phyloP scores from a whole-genome alignment of 176 grass and related monocot genomes.

The Oryza australiensis region DNA sequence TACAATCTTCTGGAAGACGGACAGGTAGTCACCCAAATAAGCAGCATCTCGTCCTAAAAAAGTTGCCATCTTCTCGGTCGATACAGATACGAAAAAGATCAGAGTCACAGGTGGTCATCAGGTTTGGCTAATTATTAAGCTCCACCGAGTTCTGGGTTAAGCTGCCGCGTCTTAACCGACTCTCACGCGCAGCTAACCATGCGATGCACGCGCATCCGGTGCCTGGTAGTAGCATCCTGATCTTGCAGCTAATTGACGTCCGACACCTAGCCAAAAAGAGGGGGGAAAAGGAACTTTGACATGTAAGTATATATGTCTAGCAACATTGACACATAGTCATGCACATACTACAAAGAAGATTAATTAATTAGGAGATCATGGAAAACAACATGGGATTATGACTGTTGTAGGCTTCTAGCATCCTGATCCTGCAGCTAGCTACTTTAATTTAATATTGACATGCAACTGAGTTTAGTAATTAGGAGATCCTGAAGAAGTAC shows the following conservation, averaged over 20 bases:
- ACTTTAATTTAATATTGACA: not conserved
- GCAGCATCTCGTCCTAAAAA: not conserved
- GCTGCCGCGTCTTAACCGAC: not conserved
- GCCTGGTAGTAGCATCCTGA: not conserved
- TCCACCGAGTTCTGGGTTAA: not conserved
- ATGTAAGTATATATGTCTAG: too few species aligned
- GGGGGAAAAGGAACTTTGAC: too few species aligned
- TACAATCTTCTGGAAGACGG: slow-evolving; percentile 22
- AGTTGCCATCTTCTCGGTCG: not conserved
- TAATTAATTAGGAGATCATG: too few species aligned
- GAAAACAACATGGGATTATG: too few species aligned
- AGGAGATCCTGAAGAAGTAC: not conserved
- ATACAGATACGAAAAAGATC: not conserved
- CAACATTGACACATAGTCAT: too few species aligned
- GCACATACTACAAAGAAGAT: too few species aligned
- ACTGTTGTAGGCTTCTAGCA: not conserved
- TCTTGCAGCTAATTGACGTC: not conserved
- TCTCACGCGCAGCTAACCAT: not conserved
- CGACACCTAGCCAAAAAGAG: too few species aligned
- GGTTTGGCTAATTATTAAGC: not conserved
- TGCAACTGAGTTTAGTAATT: too few species aligned
- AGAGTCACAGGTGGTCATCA: not conserved
- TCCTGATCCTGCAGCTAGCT: not conserved
- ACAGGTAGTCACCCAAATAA: not conserved
- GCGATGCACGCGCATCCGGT: not conserved